Percentiles rank a stretch among this genome's conserved stretches.
Conservation (phyloP, 2,329 filamentous ascomycete species). For the Trichoderma simmonsii region DNA sequence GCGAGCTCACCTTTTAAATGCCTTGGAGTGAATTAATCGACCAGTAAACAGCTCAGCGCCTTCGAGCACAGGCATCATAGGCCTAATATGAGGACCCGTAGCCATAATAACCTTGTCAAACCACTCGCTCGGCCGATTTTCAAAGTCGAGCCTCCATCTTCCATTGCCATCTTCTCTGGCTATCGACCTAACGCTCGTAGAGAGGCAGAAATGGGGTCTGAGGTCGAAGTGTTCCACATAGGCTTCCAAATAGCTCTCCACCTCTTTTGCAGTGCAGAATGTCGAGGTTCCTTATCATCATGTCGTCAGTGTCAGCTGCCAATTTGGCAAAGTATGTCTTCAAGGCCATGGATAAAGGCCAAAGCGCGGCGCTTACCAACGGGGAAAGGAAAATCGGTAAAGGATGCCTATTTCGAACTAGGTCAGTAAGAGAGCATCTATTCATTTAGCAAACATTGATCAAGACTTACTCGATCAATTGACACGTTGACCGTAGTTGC, state of each 20-base stretch:
- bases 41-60: slow-evolving; percentile 34
- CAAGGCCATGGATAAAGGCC: background rate
- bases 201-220: slow-evolving; percentile 28
- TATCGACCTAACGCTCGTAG: slow-evolving; percentile 26
- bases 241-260: slow-evolving; percentile 34
- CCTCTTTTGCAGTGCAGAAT: slow-evolving; percentile 26
- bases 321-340: background rate
- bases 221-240: slow-evolving; percentile 36
- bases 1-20: slow-evolving; percentile 22
- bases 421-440: background rate
- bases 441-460: background rate
- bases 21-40: slow-evolving; percentile 24
- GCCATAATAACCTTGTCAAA: slow-evolving; percentile 41
- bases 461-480: slow-evolving; percentile 21
- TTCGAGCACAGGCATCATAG: slow-evolving; percentile 37
- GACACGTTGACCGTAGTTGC: slow-evolving; percentile 30
- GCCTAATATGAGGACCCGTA: slow-evolving; percentile 34
- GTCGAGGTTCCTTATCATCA: slow-evolving; percentile 22
- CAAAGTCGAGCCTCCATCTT: slow-evolving; percentile 32
- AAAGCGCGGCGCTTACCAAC: slow-evolving; percentile 20
- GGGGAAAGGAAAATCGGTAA: slow-evolving; percentile 37
- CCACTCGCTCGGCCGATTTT: slow-evolving; percentile 21
- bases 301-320: background rate
- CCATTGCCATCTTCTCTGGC: slow-evolving; percentile 16
- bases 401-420: background rate